Evolutionary conservation across 352 stramenopile species (phyloP), one percentile per base, ranked within the genome.

Genomic region (Pythium vanterpoolii): DNA sequence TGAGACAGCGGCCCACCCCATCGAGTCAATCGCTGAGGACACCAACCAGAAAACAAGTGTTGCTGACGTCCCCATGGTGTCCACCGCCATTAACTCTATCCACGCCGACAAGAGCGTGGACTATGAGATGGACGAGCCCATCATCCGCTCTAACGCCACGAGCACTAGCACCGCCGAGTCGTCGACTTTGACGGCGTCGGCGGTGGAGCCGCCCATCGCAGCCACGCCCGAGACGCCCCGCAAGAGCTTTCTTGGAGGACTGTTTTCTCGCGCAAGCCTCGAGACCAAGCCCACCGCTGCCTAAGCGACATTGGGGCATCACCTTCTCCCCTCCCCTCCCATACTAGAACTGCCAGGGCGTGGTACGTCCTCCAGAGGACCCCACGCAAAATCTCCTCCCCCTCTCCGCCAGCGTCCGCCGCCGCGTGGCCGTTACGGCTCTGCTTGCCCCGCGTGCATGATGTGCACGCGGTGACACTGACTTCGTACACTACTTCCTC

Each of bases 181-280:
- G 13, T 67, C 61, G 11, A 62, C 48, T 5, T 38, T 28, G 2
- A 50, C 38, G 19, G 39, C 55, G 28, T 46, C 60, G 1, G 21
- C 61, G 9, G 61, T 63, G 23, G 46, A 62, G 42, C 54, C n/a
- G n/a, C n/a, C 48, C 5, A n/a, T 68, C 28, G 45, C 54, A 9
- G 31, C 38, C 10, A 14, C 53, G 1, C 16, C 34, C 13, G 46
- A 53, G 28, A 55, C 45, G 21, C 60, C 61, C 5, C 52, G 53
- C 24, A 64, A 70, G 56, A 63, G 51, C 45, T 66, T 70, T 40
- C 51, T 70, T n/a, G 62, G 47, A 21, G 50, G 48, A 8, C 51
- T 70, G 36, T 70, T 68, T 34, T 68, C 61, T 18, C 61, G 61
- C 54, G 34, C 61, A 13, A 68, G 55, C 39, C 40, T 62, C 38